Evolutionary conservation across 2,329 filamentous ascomycete genomes (phyloP), one percentile per base, ranked within the genome.

Genomic region (Dothistroma septosporum): DNA sequence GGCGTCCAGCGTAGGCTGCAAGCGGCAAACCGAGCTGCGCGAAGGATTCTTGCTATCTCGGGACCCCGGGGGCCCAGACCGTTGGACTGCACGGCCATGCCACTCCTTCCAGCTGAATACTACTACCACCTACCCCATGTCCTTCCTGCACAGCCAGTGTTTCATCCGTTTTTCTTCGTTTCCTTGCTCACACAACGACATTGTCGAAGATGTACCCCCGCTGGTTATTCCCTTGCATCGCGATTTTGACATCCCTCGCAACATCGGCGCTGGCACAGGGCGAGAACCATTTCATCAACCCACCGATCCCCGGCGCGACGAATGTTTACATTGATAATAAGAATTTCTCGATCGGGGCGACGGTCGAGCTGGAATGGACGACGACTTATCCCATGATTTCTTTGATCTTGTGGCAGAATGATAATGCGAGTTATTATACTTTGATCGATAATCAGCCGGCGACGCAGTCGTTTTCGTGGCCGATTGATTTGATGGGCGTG

Each of bases 371-470:
- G 21, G 12, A 57, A 49, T 57, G 55, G 55, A 46, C 44, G 41
- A 57, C 55, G n/a, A 57, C 49, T 28, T 57, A 49, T 33, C 14
- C 55, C 3, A 48, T n/a, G 8, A 57, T 57, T 28, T 48, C 24
- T 12, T 22, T 57, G 14, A 48, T 48, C 2, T 14, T 57, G 16
- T 57, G 55, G 55, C 41, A 57, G 32, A 57, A 57, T 32, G 31
- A 49, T 32, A 49, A 57, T 48, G 35, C n/a, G n/a, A 56, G 19
- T 21, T 46, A 46, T 31, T 31, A 56, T 16, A 47, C 41, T 24
- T 24, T 56, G 12, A 56, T 56, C 41, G 54, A 56, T n/a, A 47
- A 56, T 47, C 54, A 56, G 54, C 54, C 24, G 6, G 41, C 54
- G 33, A 47, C 35, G 19, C 24, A 46, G 28, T 32, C 19, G 28